These are phyloP conservation scores for Lentinula detonsa DNA, from an alignment of 768 basidiomycete species.

Conservation along the genomic window DNA sequence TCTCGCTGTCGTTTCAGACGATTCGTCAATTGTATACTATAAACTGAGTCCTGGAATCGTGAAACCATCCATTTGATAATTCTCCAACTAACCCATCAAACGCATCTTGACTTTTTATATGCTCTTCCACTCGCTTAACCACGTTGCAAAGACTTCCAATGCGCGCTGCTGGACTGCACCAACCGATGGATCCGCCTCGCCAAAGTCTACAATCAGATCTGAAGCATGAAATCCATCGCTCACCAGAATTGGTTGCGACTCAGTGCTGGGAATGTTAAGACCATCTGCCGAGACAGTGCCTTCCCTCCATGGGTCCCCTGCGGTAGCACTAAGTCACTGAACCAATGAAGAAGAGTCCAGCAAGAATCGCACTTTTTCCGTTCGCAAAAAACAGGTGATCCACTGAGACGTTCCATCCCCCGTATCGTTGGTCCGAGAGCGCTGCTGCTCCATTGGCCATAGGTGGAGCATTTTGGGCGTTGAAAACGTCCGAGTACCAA, in stretches of 20 bases:
- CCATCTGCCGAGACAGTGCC: conserved; percentile 58
- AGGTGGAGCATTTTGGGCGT: conserved; percentile 24
- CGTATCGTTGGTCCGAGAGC: conserved; percentile 41
- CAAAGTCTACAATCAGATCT: conserved; percentile 35
- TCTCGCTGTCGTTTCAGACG: conserved; percentile 68
- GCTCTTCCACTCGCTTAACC: conserved; percentile 41
- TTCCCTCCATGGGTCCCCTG: conserved; percentile 71
- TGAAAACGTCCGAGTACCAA: conserved; percentile 59
- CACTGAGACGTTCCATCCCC: conserved; percentile 56
- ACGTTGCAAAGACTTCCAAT: conserved; percentile 44
- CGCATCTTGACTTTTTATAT: background rate
- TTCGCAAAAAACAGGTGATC: conserved; percentile 64
- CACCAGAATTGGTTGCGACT: conserved; percentile 47
- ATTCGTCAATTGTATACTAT: conserved; percentile 83
- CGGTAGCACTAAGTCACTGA: background rate
- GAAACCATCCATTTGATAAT: conserved; percentile 38
- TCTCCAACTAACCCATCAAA: background rate
- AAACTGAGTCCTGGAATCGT: conserved; percentile 73
- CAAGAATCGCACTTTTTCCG: conserved; percentile 46
- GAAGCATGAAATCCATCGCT: conserved; percentile 66
- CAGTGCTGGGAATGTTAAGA: conserved; percentile 37
- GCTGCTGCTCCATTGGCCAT: conserved; percentile 27
- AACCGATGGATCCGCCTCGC: conserved; percentile 42
- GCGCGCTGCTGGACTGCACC: conserved; percentile 46
- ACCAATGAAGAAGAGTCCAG: background rate